Percentiles rank a stretch among this genome's conserved stretches.
phyloP scores from a whole-genome alignment of 768 basidiomycete species.

The Tricholoma sp. region DNA sequence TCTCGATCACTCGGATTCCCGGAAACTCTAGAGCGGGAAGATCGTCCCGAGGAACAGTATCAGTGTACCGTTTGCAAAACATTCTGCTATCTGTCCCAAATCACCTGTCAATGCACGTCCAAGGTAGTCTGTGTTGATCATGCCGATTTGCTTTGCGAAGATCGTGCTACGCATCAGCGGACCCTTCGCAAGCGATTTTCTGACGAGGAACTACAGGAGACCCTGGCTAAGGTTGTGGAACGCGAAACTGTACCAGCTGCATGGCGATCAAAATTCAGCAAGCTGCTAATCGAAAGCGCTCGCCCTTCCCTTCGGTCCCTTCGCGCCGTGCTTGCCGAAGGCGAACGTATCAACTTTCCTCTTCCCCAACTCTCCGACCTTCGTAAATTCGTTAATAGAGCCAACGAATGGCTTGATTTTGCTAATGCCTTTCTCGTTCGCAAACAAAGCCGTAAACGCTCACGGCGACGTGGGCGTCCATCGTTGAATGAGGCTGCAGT shows the following conservation, averaged over 20 bases:
- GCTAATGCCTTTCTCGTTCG: conserved; percentile 75
- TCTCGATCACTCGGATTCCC: conserved; percentile 56
- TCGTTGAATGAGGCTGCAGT: conserved; percentile 32
- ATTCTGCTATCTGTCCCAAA: conserved; percentile 93
- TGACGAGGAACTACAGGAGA: conserved; percentile 71
- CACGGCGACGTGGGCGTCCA: conserved; percentile 54
- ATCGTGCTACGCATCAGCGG: conserved; percentile 39
- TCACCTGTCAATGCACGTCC: conserved; percentile 74
- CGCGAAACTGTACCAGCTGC: conserved; percentile 65
- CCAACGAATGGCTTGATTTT: conserved; percentile 85
- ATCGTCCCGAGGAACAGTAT: conserved; percentile 90
- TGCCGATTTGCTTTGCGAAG: conserved; percentile 66
- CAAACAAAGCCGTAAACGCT: conserved; percentile 77
- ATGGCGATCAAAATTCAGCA: conserved; percentile 74
- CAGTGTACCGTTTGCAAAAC: conserved; percentile 91
- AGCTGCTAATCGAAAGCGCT: conserved; percentile 59
- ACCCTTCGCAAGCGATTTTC: conserved; percentile 76
- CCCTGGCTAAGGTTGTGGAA: conserved; percentile 57
- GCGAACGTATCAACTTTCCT: conserved; percentile 75
- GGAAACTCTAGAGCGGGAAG: conserved; percentile 72
- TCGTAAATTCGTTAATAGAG: conserved; percentile 73
- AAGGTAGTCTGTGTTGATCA: conserved; percentile 87
- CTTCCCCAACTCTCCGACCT: conserved; percentile 69
- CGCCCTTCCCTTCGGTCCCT: conserved; percentile 74
- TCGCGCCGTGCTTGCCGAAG: conserved; percentile 80